Evolutionary conservation across 345 rosid genomes (phyloP).

Genomic region (Salix purpurea): DNA sequence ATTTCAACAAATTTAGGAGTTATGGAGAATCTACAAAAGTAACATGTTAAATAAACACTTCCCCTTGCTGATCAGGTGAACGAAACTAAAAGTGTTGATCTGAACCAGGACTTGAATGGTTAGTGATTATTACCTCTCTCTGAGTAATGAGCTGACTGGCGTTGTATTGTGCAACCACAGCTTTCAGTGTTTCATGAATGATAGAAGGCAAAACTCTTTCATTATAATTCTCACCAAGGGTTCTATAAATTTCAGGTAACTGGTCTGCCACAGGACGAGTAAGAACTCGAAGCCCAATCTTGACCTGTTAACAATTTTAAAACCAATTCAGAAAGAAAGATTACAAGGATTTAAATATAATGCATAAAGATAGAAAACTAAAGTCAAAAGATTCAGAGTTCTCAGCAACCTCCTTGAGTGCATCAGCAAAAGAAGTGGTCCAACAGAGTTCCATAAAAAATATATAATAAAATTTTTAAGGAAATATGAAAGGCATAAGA

Average conservation of each 20-base stretch:
- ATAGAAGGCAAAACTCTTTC: constrained; percentile 92
- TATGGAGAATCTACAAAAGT: neutral
- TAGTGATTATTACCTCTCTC: constrained; percentile 55
- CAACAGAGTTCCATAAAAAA: neutral
- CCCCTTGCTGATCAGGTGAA: neutral
- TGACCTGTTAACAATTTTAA: constrained; percentile 51
- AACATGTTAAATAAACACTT: no score
- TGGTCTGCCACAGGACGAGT: constrained; percentile 73
- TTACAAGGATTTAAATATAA: neutral
- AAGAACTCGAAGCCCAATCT: constrained; percentile 90
- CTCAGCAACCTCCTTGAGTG: neutral
- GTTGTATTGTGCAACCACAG: constrained; percentile 93
- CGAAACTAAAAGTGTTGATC: neutral
- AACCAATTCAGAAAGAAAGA: neutral
- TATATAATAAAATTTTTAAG: neutral
- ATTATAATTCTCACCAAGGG: constrained; percentile 75
- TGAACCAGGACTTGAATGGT: neutral
- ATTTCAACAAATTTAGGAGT: neutral
- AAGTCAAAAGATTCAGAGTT: neutral
- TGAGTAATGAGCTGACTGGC: constrained; percentile 96
- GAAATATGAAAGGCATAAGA: neutral
- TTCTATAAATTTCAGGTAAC: constrained; percentile 73
- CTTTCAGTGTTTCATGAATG: constrained; percentile 83
- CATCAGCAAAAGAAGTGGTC: neutral
- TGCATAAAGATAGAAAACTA: neutral